Percentiles rank a stretch among this genome's conserved stretches.
Conservation (phyloP, 768 basidiomycete genomes). For the Russula sp. region DNA sequence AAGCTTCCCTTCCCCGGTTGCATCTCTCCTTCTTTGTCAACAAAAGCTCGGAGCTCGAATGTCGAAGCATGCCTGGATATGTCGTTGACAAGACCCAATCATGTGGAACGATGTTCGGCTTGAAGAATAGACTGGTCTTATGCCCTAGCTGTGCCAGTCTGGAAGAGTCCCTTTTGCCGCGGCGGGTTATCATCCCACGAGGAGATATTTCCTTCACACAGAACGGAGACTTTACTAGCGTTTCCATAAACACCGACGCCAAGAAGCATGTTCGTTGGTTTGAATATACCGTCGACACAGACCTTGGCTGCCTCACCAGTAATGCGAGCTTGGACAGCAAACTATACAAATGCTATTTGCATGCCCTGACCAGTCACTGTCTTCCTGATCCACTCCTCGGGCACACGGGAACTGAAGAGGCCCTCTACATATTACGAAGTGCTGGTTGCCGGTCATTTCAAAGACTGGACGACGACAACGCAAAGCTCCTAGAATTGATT, state of each 20-base stretch:
- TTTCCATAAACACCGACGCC: neutral
- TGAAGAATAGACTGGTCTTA: conserved; percentile 25
- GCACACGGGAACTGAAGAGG: too few species aligned
- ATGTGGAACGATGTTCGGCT: conserved; percentile 41
- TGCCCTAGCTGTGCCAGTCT: neutral
- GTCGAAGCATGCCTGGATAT: too few species aligned
- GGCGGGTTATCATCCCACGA: too few species aligned
- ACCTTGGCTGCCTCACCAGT: neutral
- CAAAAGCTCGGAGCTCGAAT: too few species aligned
- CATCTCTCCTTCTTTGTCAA: too few species aligned
- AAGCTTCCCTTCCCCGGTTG: too few species aligned
- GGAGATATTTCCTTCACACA: too few species aligned
- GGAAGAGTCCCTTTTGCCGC: neutral
- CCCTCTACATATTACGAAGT: too few species aligned
- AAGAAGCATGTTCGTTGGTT: conserved; percentile 23
- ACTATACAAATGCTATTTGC: too few species aligned
- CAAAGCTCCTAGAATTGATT: conserved; percentile 4
- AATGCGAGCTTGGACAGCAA: too few species aligned
- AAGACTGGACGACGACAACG: conserved; percentile 23
- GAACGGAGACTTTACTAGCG: neutral
- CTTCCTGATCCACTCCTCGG: too few species aligned
- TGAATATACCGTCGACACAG: conserved; percentile 30
- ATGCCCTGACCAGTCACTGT: too few species aligned
- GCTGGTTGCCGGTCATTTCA: conserved; percentile 35
- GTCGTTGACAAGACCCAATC: conserved; percentile 18